Percentiles rank a stretch among this genome's conserved stretches.
Evolutionary conservation across 129 eudicot genomes (phyloP).

Genomic region (Oenanthe sinensis): DNA sequence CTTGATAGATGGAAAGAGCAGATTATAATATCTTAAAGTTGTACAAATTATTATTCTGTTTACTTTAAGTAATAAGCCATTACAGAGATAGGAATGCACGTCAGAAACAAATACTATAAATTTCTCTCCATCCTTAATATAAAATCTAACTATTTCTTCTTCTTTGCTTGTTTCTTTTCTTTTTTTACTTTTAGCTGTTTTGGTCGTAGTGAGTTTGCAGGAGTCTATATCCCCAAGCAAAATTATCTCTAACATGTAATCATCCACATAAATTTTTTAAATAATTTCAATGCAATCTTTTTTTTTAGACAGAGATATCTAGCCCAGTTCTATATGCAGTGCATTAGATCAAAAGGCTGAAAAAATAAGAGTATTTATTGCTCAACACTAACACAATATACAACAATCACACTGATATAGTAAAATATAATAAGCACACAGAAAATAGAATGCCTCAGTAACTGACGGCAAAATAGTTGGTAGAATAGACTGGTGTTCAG

Average conservation of each 20-base stretch:
- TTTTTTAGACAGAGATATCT: neutral
- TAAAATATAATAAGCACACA: neutral
- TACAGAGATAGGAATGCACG: too few relatives aligned
- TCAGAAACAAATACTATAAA: neutral
- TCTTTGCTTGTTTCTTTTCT: too few relatives aligned
- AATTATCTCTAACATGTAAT: too few relatives aligned
- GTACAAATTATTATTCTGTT: neutral
- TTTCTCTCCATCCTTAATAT: neutral
- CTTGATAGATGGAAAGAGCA: neutral
- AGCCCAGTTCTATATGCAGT: neutral
- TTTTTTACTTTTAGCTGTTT: too few relatives aligned
- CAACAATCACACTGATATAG: neutral
- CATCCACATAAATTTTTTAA: neutral
- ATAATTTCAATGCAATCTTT: neutral
- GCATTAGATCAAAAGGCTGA: neutral
- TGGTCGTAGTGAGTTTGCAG: too few relatives aligned
- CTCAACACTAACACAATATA: neutral
- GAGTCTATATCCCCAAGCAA: too few relatives aligned
- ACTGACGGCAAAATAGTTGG: neutral
- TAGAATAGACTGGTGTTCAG: neutral
- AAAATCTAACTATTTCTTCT: too few relatives aligned
- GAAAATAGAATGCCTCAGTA: neutral
- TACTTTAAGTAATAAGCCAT: too few relatives aligned
- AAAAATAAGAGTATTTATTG: neutral
- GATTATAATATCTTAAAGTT: neutral